Evolutionary conservation across 352 stramenopile genomes (phyloP).

Genomic region (Globisporangium alternatum): DNA sequence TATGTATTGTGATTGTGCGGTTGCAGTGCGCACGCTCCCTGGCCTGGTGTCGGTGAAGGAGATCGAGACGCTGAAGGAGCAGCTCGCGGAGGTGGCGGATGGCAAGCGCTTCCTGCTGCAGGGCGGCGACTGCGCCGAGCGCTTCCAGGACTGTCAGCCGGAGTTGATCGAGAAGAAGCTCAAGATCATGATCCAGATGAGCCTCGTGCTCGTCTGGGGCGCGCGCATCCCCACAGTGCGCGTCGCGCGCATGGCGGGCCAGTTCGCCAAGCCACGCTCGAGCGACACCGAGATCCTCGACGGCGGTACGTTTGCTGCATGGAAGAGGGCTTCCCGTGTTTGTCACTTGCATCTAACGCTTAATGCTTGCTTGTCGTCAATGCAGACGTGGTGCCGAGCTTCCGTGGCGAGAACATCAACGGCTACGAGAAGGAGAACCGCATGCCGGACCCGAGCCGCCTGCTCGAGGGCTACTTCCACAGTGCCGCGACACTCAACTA

Average conservation of each 20-base stretch:
- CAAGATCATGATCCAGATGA: constrained; percentile 97
- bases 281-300: constrained; percentile 94
- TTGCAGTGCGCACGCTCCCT: constrained; percentile 70
- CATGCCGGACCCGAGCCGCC: constrained; percentile 90
- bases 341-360: not conserved
- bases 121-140: constrained; percentile 97
- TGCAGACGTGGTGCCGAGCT: constrained; percentile 91
- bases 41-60: constrained; percentile 97
- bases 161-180: constrained; percentile 90
- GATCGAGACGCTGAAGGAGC: constrained; percentile 88
- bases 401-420: constrained; percentile 99
- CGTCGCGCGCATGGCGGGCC: constrained; percentile 96
- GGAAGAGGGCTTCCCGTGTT: not conserved
- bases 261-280: constrained; percentile 98
- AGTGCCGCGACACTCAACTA: constrained; percentile 98
- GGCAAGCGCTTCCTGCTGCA: constrained; percentile 98
- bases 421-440: constrained; percentile 91
- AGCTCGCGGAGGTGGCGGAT: constrained; percentile 91
- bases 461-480: constrained; percentile 98
- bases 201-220: constrained; percentile 96
- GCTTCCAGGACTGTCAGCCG: constrained; percentile 91
- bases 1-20: constrained; percentile 30
- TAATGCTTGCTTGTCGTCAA: not conserved
- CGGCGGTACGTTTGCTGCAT: constrained; percentile 40
- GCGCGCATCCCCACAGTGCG: constrained; percentile 96